Conservation (phyloP, 352 stramenopile genomes). For the Globisporangium paroecandrum region DNA sequence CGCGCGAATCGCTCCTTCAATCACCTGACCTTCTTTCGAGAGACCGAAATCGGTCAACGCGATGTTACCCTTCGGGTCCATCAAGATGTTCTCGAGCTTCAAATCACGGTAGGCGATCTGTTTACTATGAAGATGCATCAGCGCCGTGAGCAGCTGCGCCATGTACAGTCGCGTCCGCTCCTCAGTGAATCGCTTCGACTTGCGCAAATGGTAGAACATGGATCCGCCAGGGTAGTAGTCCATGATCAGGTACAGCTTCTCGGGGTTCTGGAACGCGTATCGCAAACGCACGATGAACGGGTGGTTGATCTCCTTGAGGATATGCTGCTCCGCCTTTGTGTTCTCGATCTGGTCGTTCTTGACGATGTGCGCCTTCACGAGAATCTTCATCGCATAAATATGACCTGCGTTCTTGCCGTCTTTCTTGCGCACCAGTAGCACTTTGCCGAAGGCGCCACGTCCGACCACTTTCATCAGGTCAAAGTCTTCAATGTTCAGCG, state of each 20-base stretch:
- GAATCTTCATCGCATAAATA: constrained; percentile 95
- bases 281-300: constrained; percentile 83
- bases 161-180: constrained; percentile 85
- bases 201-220: constrained; percentile 88
- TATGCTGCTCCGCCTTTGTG: constrained; percentile 88
- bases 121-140: constrained; percentile 89
- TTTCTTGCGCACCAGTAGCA: constrained; percentile 93
- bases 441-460: constrained; percentile 94
- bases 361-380: constrained; percentile 91
- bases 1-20: constrained; percentile 77
- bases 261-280: constrained; percentile 85
- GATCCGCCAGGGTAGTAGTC: constrained; percentile 92
- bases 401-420: constrained; percentile 75
- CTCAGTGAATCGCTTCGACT: constrained; percentile 85
- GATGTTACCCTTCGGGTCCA: constrained; percentile 87
- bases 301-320: constrained; percentile 88
- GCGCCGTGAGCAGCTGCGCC: constrained; percentile 78
- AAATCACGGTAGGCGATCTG: constrained; percentile 88
- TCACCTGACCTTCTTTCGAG: constrained; percentile 80
- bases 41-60: constrained; percentile 86
- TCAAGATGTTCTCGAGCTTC: constrained; percentile 89
- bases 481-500: constrained; percentile 91
- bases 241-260: constrained; percentile 96
- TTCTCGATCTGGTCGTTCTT: constrained; percentile 94
- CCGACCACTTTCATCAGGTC: constrained; percentile 94